Evolutionary conservation across 2,329 filamentous ascomycete genomes (phyloP).

Genomic region (Botrytis galanthina): DNA sequence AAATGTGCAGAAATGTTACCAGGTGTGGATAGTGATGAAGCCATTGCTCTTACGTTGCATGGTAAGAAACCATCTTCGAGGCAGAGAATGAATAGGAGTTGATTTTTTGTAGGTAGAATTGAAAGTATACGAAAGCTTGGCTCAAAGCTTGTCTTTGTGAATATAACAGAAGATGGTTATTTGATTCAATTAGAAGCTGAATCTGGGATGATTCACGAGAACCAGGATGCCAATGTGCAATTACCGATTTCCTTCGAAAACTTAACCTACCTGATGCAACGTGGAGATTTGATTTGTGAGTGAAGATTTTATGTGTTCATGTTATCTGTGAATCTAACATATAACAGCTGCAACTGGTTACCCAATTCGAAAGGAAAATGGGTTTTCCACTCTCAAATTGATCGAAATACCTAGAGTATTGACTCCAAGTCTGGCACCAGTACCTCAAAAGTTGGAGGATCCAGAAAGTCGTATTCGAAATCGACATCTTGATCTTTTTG

Average conservation of each 20-base stretch:
- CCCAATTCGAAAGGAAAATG: slow-evolving; percentile 62
- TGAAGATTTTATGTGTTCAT: slow-evolving; percentile 27
- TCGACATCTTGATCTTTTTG: slow-evolving; percentile 83
- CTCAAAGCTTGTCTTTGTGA: slow-evolving; percentile 79
- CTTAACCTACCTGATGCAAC: slow-evolving; percentile 64
- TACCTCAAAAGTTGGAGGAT: slow-evolving; percentile 69
- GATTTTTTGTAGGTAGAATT: slow-evolving; percentile 58
- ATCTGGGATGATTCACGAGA: slow-evolving; percentile 44
- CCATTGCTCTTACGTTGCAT: slow-evolving; percentile 9
- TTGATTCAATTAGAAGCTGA: slow-evolving; percentile 76
- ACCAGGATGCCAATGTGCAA: slow-evolving; percentile 28
- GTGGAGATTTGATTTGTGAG: slow-evolving; percentile 83
- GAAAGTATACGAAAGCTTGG: slow-evolving; percentile 62
- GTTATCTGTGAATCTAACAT: slow-evolving; percentile 22
- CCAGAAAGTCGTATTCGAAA: slow-evolving; percentile 70
- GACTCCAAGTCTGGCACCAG: slow-evolving; percentile 73
- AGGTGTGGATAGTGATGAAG: background rate
- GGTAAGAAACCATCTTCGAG: slow-evolving; percentile 27
- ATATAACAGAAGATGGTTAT: slow-evolving; percentile 70
- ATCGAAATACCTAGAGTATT: slow-evolving; percentile 67
- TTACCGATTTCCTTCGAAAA: slow-evolving; percentile 50
- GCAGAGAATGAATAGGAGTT: background rate
- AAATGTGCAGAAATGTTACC: background rate
- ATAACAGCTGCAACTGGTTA: slow-evolving; percentile 61
- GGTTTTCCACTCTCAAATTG: slow-evolving; percentile 73